Evolutionary conservation across 1,284 basidiomycete genomes (phyloP), one percentile per base, ranked within the genome.

Genomic region (Xanthoconium separans): DNA sequence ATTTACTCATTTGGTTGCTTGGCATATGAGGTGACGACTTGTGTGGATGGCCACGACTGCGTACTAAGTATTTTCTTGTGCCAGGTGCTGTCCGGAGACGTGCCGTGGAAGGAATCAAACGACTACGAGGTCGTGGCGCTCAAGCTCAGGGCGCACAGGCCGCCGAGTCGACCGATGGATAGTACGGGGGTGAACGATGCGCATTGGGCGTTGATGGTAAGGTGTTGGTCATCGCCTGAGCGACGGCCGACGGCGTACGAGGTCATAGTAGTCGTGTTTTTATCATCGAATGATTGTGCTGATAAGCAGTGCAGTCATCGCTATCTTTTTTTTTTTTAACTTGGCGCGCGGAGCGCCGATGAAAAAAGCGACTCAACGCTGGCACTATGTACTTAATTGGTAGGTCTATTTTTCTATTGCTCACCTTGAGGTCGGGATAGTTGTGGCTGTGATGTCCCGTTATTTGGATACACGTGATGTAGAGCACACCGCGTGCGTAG

Each of bases 1-100:
- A 36, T 58, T 0, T 59, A 56, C 24, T 56, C 53, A 3, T 47
- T 57, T 1, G 54, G 57, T 0, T 58, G 57, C 6, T 4, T 59
- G 6, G 59, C 56, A 42, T 51, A 59, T 3, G 52, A 59, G 47
- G 57, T 58, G 41, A n/a, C 3, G 31, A 29, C 24, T 18, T 12
- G 18, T 3, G 27, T 2, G 20, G 8, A 4, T 44, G 11, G n/a
- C n/a, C n/a, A n/a, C n/a, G n/a, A n/a, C n/a, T n/a, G n/a, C n/a
- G n/a, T 54, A 3, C 16, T 29, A 41, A n/a, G 3, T 7, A 30
- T 13, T 47, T 16, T 1, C 22, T 27, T 10, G 9, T 2, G 1
- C 2, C 5, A 59, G 58, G 33, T 51, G 4, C 10, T 59, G 1
- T 61, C 12, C 0, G 56, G 58, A 5, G 59, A 59, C 2, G 33